Conservation (phyloP, 192 early-diverging fungal genomes). For the Nowakowskiella sp. region DNA sequence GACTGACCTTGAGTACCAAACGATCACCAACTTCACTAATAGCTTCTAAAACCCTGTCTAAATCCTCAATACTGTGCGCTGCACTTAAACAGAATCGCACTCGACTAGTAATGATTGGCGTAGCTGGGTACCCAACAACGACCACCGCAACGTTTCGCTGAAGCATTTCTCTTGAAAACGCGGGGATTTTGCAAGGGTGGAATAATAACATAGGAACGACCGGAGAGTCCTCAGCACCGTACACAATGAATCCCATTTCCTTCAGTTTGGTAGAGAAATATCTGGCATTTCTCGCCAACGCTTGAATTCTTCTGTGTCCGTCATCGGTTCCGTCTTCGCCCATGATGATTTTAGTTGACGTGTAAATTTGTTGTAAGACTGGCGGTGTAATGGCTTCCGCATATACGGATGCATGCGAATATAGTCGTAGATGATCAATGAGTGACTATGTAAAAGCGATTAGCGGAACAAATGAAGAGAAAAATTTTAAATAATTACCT, state of each 20-base stretch:
- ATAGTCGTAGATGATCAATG: slow-evolving; percentile 72
- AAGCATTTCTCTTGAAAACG: slow-evolving; percentile 88
- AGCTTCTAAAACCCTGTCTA: slow-evolving; percentile 44
- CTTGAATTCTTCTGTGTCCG: slow-evolving; percentile 72
- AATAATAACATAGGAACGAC: slow-evolving; percentile 87
- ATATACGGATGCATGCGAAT: slow-evolving; percentile 77
- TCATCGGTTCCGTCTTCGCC: slow-evolving; percentile 81
- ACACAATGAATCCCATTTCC: slow-evolving; percentile 89
- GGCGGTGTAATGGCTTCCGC: slow-evolving; percentile 82
- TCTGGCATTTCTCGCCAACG: slow-evolving; percentile 76
- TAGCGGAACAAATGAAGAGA: slow-evolving; percentile 2
- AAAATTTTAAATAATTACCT: slow-evolving; percentile 36
- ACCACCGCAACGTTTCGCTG: slow-evolving; percentile 87
- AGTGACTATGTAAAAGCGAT: slow-evolving; percentile 9
- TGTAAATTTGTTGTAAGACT: slow-evolving; percentile 82
- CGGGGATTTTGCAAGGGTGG: slow-evolving; percentile 93
- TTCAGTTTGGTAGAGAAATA: slow-evolving; percentile 74
- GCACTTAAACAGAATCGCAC: slow-evolving; percentile 93
- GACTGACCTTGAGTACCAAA: slow-evolving; percentile 19
- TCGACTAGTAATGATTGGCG: slow-evolving; percentile 89
- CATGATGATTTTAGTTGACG: slow-evolving; percentile 85
- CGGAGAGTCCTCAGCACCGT: slow-evolving; percentile 79
- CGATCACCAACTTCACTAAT: slow-evolving; percentile 44
- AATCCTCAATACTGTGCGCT: slow-evolving; percentile 87
- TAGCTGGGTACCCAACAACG: slow-evolving; percentile 95